A percentile compares a stretch with the other conserved stretches of the same genome.
Conservation (phyloP, 2,329 filamentous ascomycete species). For the Aspergillus sp. region DNA sequence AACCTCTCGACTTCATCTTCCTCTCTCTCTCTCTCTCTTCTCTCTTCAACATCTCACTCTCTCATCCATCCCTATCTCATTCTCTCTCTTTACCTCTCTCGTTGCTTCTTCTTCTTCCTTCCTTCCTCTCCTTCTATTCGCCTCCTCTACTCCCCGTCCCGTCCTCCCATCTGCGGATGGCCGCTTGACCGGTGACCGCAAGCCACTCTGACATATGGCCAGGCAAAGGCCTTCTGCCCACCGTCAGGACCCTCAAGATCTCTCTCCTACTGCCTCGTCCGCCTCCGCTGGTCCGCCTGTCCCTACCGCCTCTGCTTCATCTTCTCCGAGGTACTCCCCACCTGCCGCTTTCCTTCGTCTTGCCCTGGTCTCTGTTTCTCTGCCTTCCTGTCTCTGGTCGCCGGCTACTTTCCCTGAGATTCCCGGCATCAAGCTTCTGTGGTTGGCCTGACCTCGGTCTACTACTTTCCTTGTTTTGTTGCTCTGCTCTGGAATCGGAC, state of each 20-base stretch:
- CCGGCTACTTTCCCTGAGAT: background rate
- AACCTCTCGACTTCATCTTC: constrained; percentile 1
- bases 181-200: constrained; percentile 31
- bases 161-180: constrained; percentile 27
- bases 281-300: constrained; percentile 16
- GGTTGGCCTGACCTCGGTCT: background rate
- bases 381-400: constrained; percentile 4
- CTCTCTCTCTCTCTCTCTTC: constrained; percentile 9
- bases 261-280: constrained; percentile 22
- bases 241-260: constrained; percentile 35
- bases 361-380: constrained; percentile 1
- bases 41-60: constrained; percentile 7
- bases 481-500: background rate
- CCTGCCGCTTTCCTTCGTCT: constrained; percentile 10
- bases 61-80: constrained; percentile 2
- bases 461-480: background rate
- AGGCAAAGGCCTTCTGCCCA: constrained; percentile 36
- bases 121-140: constrained; percentile 2
- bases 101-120: constrained; percentile 5
- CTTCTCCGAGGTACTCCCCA: constrained; percentile 29
- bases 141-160: constrained; percentile 4
- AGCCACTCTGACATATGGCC: constrained; percentile 37
- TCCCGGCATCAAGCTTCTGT: constrained; percentile 2
- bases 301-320: constrained; percentile 19
- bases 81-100: constrained; percentile 4